These are phyloP conservation scores for Rostrohypoxylon terebratum DNA, from an alignment of 495 filamentous ascomycete genomes.

Conservation along the genomic window DNA sequence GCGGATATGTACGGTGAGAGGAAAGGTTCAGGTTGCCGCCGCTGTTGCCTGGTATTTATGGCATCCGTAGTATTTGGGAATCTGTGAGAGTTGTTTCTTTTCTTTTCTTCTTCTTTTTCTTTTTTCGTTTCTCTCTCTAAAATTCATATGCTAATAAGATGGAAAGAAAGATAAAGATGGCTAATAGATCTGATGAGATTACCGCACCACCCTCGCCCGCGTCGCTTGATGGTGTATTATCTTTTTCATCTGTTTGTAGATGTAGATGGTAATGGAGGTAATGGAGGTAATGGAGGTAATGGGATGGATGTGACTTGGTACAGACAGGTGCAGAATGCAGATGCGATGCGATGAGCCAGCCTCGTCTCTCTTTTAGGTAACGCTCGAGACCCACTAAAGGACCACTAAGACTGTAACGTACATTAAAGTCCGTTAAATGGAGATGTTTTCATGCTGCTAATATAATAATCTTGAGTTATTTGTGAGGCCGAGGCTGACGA, in stretches of 20 bases:
- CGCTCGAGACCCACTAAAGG: background rate
- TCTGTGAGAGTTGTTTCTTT: background rate
- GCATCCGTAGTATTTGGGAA: background rate
- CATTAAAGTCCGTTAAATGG: conserved; percentile 30
- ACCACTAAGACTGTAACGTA: background rate
- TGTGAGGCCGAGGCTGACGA: conserved; percentile 26
- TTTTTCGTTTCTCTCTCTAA: background rate
- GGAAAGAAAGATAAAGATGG: background rate
- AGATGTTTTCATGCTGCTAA: conserved; percentile 18
- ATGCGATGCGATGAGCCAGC: conserved; percentile 35
- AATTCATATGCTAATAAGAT: background rate
- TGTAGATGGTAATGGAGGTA: too few relatives aligned
- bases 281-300: too few relatives aligned
- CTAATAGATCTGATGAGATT: conserved; percentile 9
- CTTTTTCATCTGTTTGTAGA: conserved; percentile 14
- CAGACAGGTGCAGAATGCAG: conserved; percentile 5
- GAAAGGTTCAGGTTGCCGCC: background rate
- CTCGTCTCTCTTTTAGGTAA: conserved; percentile 30
- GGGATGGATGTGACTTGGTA: conserved; percentile 22
- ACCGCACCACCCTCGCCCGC: conserved; percentile 8
- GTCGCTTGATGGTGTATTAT: conserved; percentile 6
- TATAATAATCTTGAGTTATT: conserved; percentile 22
- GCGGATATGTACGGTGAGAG: background rate
- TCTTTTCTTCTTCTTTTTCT: background rate
- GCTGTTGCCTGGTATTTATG: conserved; percentile 8